Evolutionary conservation across 73 alveolate species (phyloP).

Genomic region (Blepharisma japonicum): DNA sequence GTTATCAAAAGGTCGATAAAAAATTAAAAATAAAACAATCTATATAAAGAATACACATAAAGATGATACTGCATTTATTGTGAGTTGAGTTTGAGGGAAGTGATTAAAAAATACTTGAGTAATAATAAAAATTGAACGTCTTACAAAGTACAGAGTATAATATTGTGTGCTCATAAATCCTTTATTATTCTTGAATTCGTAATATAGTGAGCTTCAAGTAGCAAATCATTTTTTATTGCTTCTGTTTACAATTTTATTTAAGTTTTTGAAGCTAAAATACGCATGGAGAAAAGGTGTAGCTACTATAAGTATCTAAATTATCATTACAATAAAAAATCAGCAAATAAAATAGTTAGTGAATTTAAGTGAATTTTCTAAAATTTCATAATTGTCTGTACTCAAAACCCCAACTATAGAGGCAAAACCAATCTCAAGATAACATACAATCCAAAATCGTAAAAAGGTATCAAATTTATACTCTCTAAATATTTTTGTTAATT

Average conservation of each 20-base stretch:
- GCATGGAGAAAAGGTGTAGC: neutral
- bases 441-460: slow-evolving; percentile 15
- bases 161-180: slow-evolving; percentile 26
- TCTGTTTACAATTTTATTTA: neutral
- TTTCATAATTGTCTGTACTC: neutral
- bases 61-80: neutral
- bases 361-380: neutral
- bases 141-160: neutral
- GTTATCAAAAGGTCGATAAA: slow-evolving; percentile 11
- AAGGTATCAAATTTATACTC: neutral
- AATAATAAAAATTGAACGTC: neutral
- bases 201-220: neutral
- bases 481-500: neutral
- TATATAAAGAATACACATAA: neutral
- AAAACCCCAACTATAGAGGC: too few relatives aligned
- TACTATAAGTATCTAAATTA: neutral
- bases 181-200: slow-evolving; percentile 15
- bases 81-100: neutral
- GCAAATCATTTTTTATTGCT: slow-evolving; percentile 4
- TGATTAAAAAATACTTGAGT: neutral
- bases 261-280: neutral
- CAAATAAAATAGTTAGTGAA: neutral
- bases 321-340: neutral
- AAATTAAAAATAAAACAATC: neutral
- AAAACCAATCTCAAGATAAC: neutral